These are phyloP conservation scores for Cladosporium sp. DNA, from an alignment of 2,329 filamentous ascomycete species.

Conservation along the genomic window DNA sequence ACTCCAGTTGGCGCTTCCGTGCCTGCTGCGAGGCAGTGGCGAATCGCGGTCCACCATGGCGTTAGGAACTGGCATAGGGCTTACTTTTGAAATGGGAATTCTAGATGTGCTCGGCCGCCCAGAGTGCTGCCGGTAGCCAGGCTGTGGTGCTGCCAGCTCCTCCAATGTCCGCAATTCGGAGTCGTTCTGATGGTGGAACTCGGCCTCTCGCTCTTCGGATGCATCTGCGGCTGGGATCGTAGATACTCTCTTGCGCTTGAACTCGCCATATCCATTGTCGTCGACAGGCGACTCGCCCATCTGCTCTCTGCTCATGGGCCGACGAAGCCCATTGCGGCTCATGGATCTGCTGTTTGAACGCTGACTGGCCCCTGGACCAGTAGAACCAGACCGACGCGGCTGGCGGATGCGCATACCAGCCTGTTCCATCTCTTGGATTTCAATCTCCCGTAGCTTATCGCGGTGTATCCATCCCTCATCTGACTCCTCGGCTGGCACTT, in stretches of 20 bases:
- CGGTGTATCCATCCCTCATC: constrained; percentile 81
- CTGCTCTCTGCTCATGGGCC: constrained; percentile 29
- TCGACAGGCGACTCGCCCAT: constrained; percentile 24
- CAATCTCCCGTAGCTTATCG: constrained; percentile 79
- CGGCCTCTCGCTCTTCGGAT: constrained; percentile 39
- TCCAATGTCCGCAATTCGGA: constrained; percentile 78
- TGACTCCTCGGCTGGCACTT: constrained; percentile 6
- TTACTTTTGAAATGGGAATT: constrained; percentile 82
- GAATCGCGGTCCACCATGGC: constrained; percentile 74
- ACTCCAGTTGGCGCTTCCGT: constrained; percentile 57
- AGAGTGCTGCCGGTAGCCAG: constrained; percentile 48
- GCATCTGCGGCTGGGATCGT: constrained; percentile 40
- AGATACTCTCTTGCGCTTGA: constrained; percentile 29
- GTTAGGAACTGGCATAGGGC: constrained; percentile 71
- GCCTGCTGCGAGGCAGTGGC: constrained; percentile 61
- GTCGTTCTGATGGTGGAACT: constrained; percentile 47
- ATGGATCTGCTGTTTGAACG: constrained; percentile 32
- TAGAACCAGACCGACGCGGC: constrained; percentile 53
- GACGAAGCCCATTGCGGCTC: constrained; percentile 30
- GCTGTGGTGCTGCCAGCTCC: constrained; percentile 64
- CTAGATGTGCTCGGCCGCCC: constrained; percentile 62
- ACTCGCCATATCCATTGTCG: constrained; percentile 23
- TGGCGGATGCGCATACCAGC: constrained; percentile 65
- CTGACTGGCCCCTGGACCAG: constrained; percentile 44
- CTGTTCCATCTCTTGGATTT: constrained; percentile 76